Evolutionary conservation across 2,329 filamentous ascomycete species (phyloP), one percentile per base, ranked within the genome.

Genomic region (Venturia asperata): DNA sequence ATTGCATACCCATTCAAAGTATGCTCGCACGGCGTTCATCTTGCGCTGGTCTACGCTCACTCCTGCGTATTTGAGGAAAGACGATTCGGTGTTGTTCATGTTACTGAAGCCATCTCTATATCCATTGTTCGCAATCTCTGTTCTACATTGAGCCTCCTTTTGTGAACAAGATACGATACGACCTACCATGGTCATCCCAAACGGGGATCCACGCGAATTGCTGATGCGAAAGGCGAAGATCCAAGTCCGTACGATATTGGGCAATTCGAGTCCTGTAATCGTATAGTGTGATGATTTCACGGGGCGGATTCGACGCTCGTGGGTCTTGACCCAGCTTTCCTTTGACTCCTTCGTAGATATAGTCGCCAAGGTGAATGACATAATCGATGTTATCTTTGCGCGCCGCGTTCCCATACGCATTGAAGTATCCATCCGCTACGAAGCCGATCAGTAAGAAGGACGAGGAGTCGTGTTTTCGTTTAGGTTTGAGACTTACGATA

Each of bases 31-130:
- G 1, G 87, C 87, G 64, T 90, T 88, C 79, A 88, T 85, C 77
- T 90, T 90, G 68, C 87, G 82, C 72, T 88, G 84, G 68, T 90
- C 87, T n/a, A 89, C 84, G 41, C 81, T 84, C n/a, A 90, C 80
- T 64, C 77, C 76, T 15, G 77, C 77, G 56, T 42, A 39, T 24
- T 84, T 80, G 37, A 84, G 71, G 74, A 89, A 90, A 0, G 84
- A 87, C 9, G 83, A 80, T 70, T 88, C 86, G 11, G 84, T 88
- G 72, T 90, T 90, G 73, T 86, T 87, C 30, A 87, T 75, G 4
- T 79, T 77, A 1, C 82, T 80, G 10, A 80, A 82, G 0, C 87
- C 87, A 70, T 86, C 86, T 30, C 82, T 79, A 71, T 85, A 90
- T 2, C 81, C 83, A 69, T 90, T 89, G 71, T 90, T 81, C 5